Percentiles rank a stretch among this genome's conserved stretches.
Conservation (phyloP, 1,284 basidiomycete genomes). For the Xanthoconium separans region DNA sequence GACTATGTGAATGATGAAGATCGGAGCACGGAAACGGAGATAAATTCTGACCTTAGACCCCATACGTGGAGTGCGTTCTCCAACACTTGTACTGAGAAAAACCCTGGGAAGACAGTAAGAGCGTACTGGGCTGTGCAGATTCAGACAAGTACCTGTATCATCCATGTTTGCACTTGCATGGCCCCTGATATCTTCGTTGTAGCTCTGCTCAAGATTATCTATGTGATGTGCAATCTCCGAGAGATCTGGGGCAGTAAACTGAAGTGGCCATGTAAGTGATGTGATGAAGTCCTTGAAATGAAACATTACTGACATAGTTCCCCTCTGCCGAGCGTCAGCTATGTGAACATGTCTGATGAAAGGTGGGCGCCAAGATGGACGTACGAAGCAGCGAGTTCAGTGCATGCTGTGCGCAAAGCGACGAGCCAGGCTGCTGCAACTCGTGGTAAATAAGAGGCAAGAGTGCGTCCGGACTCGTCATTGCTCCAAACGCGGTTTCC, state of each 20-base stretch:
- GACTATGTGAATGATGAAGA: constrained; percentile 35
- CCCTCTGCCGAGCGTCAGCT: constrained; percentile 49
- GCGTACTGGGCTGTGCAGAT: neutral
- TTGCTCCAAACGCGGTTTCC: constrained; percentile 26
- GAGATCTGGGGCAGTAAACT: constrained; percentile 87
- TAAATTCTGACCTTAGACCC: constrained; percentile 63
- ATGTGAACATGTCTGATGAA: constrained; percentile 9
- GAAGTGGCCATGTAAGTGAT: constrained; percentile 20
- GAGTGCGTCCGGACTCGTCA: constrained; percentile 59
- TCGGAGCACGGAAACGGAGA: neutral
- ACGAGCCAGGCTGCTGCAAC: constrained; percentile 70
- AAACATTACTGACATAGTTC: constrained; percentile 54
- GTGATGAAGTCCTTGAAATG: neutral
- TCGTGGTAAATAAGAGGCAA: constrained; percentile 71
- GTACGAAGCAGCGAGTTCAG: constrained; percentile 77
- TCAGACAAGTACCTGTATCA: constrained; percentile 60
- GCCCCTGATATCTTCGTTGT: constrained; percentile 45
- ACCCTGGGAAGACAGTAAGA: constrained; percentile 48
- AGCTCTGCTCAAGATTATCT: constrained; percentile 62
- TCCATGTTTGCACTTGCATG: constrained; percentile 80
- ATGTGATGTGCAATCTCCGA: constrained; percentile 75
- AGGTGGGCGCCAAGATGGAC: constrained; percentile 7
- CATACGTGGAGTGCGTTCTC: constrained; percentile 82
- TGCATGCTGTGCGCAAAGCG: constrained; percentile 86
- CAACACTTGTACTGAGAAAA: constrained; percentile 84